Conservation (phyloP, 164 flowering plant genomes). For the Nelumbo lutea region DNA sequence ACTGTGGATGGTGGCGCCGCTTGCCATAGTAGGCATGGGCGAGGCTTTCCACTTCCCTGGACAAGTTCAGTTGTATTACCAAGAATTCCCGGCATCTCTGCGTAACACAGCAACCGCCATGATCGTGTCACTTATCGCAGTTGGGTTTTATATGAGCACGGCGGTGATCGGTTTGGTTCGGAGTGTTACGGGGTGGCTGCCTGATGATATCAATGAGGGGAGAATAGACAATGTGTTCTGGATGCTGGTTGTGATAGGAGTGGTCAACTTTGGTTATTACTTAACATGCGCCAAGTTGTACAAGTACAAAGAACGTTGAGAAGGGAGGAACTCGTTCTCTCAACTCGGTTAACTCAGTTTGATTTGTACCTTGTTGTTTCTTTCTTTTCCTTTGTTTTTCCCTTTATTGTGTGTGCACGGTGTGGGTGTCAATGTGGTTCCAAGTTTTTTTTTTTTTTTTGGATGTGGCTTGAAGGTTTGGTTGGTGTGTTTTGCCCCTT, state of each 20-base stretch:
- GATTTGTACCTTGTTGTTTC: not conserved
- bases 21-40: constrained; percentile 35
- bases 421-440: no score
- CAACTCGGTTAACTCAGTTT: not conserved
- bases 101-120: constrained; percentile 35
- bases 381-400: not conserved
- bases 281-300: constrained; percentile 26
- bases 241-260: constrained; percentile 29
- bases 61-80: constrained; percentile 40
- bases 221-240: constrained; percentile 42
- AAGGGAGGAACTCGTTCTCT: not conserved
- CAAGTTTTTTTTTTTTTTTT: no score
- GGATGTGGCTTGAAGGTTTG: no score
- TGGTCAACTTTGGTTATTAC: constrained; percentile 27
- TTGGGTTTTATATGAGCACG: constrained; percentile 31
- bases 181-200: constrained; percentile 33
- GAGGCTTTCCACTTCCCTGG: constrained; percentile 56
- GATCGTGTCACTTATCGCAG: constrained; percentile 22
- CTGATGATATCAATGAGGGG: constrained; percentile 34
- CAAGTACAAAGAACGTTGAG: constrained; percentile 12
- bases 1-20: constrained; percentile 35
- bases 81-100: constrained; percentile 40
- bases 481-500: no score
- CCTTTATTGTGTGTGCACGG: not conserved
- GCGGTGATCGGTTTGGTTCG: constrained; percentile 22